Base-by-base conservation (phyloP, 495 filamentous ascomycete genomes). In the Cryomyces minteri region DNA sequence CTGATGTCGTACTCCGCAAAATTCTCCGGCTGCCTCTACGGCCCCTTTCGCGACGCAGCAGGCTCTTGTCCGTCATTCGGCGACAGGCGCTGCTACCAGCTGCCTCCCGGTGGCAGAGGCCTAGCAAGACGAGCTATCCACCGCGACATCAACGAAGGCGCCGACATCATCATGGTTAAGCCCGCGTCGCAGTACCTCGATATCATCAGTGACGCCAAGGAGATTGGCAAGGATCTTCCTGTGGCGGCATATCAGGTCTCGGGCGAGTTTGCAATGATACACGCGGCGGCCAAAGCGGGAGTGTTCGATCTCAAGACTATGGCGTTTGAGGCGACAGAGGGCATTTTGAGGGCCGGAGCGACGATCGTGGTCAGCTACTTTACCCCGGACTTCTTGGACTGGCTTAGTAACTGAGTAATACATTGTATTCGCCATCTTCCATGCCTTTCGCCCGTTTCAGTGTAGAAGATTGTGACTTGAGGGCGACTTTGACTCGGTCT, bases 141-240 rank as follows among this genome's bases (percentile, higher is more conserved):
- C 36, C 73, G 92, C 48, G 90, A 98, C 57, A 86, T 96, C 40
- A 70, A 68, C 47, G 90, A 98, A 61, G 90, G 90, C 25, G 90
- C 90, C 11, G 90, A 98, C 59, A 86, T 94, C 51, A 94, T 98
- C 55, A 95, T 98, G 92, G 90, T 98, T 38, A 98, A 98, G 65
- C 90, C 90, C 3, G 88, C 90, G 7, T 79, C 79, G 47, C 84
- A 85, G 55, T 96, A 94, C 57, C 68, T 96, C 28, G 92, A 98
- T 60, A 90, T 98, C 54, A 94, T 96, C 52, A 80, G 80, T 44
- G 90, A 96, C 62, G 92, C 90, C 31, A 94, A 90, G 67, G 84
- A 95, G 41, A 71, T 95, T 44, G 88, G 85, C 18, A 76, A 75
- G 50, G 83, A 95, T 63, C 67, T 96, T 56, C 90, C 90, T 11